These are phyloP conservation scores for apple (Malus domestica) DNA, from an alignment of 306 rosid species.

Conservation along the genomic window ASM211411v1 NC_041802.1:1537001-1537500, in stretches of 20 bases:
- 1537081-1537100: not conserved
- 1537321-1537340: too few relatives aligned
- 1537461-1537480: too few relatives aligned
- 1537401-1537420: too few relatives aligned
- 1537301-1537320: too few relatives aligned
- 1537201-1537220: not conserved
- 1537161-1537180: not conserved
- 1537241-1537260: not conserved
- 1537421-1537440: too few relatives aligned
- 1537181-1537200: not conserved
- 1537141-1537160: not conserved
- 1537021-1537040: not conserved
- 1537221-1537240: not conserved
- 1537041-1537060: not conserved
- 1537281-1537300: too few relatives aligned
- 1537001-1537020: not conserved
- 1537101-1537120: not conserved
- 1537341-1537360: too few relatives aligned
- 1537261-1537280: not conserved
- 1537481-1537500: too few relatives aligned
- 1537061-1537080: not conserved
- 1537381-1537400: too few relatives aligned
- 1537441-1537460: too few relatives aligned
- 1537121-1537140: not conserved
- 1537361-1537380: too few relatives aligned